Conservation (phyloP, 2,329 filamentous ascomycete species). For the Dactylellina cionopaga region DNA sequence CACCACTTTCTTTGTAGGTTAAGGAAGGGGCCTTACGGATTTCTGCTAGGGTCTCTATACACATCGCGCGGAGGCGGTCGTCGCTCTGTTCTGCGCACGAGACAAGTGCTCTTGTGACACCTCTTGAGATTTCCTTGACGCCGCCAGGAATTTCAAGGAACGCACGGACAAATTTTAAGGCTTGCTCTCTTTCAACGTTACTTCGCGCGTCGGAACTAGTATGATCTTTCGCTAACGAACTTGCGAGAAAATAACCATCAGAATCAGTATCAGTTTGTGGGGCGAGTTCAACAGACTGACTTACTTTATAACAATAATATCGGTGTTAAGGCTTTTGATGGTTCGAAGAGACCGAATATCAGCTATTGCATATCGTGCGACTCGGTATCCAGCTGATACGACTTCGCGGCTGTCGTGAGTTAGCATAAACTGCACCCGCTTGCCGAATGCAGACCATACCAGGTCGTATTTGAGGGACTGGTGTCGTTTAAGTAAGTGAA, state of each 20-base stretch:
- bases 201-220: conserved; percentile 71
- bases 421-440: conserved; percentile 94
- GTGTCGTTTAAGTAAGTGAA: conserved; percentile 95
- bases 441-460: conserved; percentile 92
- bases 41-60: conserved; percentile 90
- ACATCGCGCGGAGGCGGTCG: conserved; percentile 87
- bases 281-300: conserved; percentile 53
- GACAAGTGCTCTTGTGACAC: conserved; percentile 87
- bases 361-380: conserved; percentile 93
- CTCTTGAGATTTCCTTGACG: conserved; percentile 83
- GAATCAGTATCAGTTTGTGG: neutral
- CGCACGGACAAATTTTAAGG: conserved; percentile 91
- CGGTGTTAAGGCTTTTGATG: conserved; percentile 87
- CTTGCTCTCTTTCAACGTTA: conserved; percentile 96
- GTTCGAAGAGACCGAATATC: conserved; percentile 88
- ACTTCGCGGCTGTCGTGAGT: conserved; percentile 95
- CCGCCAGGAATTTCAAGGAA: conserved; percentile 97
- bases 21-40: conserved; percentile 64
- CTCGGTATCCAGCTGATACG: conserved; percentile 90
- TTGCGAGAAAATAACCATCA: conserved; percentile 9
- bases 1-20: neutral
- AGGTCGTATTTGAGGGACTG: conserved; percentile 95
- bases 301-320: conserved; percentile 84
- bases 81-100: conserved; percentile 87
- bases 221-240: conserved; percentile 50